Base-by-base conservation (phyloP, 805 yeast species). In the Saccharomycopsis oosterbeekiorum region DNA sequence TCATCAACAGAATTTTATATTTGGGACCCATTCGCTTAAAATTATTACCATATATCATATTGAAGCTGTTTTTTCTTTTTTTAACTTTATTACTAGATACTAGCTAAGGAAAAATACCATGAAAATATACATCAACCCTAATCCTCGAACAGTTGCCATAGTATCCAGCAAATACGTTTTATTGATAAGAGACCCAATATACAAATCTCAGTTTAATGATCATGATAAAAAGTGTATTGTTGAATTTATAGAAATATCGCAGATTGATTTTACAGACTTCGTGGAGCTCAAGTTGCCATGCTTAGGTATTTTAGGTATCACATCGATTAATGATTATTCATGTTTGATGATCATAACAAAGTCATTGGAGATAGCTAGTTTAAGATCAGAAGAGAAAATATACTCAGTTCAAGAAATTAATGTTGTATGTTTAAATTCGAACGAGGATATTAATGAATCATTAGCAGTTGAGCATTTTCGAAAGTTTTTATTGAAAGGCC, bases 401-500 rank as follows among this genome's bases (percentile, higher is more conserved):
- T 77, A 75, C 65, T 77, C 74, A 57, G 79, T 88, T 5, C 74
- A 78, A n/a, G 83, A 80, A 26, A 87, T 85, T 0, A 84, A 83
- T 60, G 86, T 86, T 69, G 80, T 80, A 62, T 85, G 92, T 67
- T 74, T 88, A 53, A 82, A 81, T 62, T 80, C 79, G 56, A 83
- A 80, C 56, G 77, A 47, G n/a, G 53, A 47, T 21, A 47, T 47
- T 8, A 47, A 47, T 21, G 53, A 47, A 15, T 21, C 34, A 2
- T 47, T 21, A 26, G 53, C 26, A 21, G 34, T 47, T 21, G 53
- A 47, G n/a, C 14, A 47, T 17, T 15, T 92, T 47, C 81, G 85
- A 64, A 91, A 88, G 70, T 76, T 93, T 51, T 76, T 93, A 57
- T 76, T 84, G 39, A 88, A 86, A 69, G 97, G 97, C 1, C 84